These are phyloP conservation scores for Epichloe sylvatica DNA, from an alignment of 2,329 filamentous ascomycete genomes.

Conservation along the genomic window DNA sequence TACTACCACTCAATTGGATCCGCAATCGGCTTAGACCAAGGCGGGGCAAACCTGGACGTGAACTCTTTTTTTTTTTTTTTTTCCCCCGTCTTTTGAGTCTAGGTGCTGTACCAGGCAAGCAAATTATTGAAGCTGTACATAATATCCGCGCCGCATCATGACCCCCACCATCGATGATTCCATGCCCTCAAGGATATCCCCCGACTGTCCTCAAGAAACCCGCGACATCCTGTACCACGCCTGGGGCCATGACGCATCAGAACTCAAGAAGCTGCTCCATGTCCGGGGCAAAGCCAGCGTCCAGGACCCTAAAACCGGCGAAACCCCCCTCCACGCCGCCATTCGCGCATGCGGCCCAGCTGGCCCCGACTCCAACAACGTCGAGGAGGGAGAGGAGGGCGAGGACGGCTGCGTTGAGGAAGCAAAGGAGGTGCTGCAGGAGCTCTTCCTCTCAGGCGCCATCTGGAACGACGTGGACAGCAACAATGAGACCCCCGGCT, in stretches of 20 bases:
- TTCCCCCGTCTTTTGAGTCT: not conserved
- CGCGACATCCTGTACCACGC: slow-evolving; percentile 39
- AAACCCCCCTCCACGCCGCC: slow-evolving; percentile 78
- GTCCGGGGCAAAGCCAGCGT: slow-evolving; percentile 52
- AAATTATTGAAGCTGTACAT: not conserved
- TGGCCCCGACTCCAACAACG: slow-evolving; percentile 10
- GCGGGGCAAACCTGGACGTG: not conserved
- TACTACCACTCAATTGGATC: no score
- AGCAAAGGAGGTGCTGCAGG: slow-evolving; percentile 53
- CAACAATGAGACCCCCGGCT: slow-evolving; percentile 82
- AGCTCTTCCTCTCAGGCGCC: slow-evolving; percentile 74
- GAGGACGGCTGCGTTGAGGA: slow-evolving; percentile 37
- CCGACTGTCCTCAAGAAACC: slow-evolving; percentile 35
- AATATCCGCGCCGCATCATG: slow-evolving; percentile 2
- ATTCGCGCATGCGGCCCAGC: slow-evolving; percentile 57
- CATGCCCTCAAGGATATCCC: slow-evolving; percentile 37
- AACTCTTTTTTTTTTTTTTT: not conserved
- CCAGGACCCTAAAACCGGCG: slow-evolving; percentile 73
- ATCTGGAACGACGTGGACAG: slow-evolving; percentile 95
- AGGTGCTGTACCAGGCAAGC: not conserved
- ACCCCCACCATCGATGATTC: slow-evolving; percentile 30
- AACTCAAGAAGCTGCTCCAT: slow-evolving; percentile 56
- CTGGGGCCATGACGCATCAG: slow-evolving; percentile 47
- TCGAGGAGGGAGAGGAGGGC: slow-evolving; percentile 22
- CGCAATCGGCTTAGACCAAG: not conserved